A percentile compares a stretch with the other conserved stretches of the same genome.
These are phyloP conservation scores for Xylaria polymorpha DNA, from an alignment of 2,329 filamentous ascomycete genomes.

Conservation along the genomic window DNA sequence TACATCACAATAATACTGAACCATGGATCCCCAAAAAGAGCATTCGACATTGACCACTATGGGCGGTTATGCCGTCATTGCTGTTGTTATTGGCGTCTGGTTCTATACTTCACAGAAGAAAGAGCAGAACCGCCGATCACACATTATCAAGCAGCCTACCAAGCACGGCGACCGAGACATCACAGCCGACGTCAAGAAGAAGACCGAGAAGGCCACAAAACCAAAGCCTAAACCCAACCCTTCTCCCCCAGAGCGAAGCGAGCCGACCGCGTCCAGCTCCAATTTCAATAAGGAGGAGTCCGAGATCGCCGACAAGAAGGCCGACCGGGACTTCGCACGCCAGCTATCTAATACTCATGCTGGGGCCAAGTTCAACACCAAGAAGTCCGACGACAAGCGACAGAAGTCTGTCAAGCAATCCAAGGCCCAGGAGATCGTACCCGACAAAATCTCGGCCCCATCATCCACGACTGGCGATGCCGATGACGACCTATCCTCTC, in stretches of 20 bases:
- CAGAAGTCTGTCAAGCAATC: conserved; percentile 78
- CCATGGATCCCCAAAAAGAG: conserved; percentile 46
- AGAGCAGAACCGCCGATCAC: conserved; percentile 39
- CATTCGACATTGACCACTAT: conserved; percentile 50
- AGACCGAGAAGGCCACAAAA: conserved; percentile 54
- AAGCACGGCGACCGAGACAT: conserved; percentile 44
- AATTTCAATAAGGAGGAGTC: conserved; percentile 59
- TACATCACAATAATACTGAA: conserved; percentile 27
- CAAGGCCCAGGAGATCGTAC: conserved; percentile 64
- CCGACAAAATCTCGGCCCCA: conserved; percentile 66
- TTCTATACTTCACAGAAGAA: conserved; percentile 44
- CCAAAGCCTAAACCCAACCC: conserved; percentile 53
- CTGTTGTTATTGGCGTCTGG: conserved; percentile 47
- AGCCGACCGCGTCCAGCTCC: conserved; percentile 44
- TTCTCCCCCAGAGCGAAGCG: conserved; percentile 30
- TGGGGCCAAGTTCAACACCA: conserved; percentile 69
- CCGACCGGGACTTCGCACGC: conserved; percentile 73
- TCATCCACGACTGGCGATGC: conserved; percentile 81
- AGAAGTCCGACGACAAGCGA: conserved; percentile 70
- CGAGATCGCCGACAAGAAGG: conserved; percentile 72
- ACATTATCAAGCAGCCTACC: conserved; percentile 40
- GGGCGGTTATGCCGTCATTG: conserved; percentile 53
- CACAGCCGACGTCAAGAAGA: conserved; percentile 50
- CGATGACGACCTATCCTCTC: conserved; percentile 82
- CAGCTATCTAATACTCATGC: conserved; percentile 78